phyloP scores from a whole-genome alignment of 2,329 filamentous ascomycete species.

The Trichophyton simii region DNA sequence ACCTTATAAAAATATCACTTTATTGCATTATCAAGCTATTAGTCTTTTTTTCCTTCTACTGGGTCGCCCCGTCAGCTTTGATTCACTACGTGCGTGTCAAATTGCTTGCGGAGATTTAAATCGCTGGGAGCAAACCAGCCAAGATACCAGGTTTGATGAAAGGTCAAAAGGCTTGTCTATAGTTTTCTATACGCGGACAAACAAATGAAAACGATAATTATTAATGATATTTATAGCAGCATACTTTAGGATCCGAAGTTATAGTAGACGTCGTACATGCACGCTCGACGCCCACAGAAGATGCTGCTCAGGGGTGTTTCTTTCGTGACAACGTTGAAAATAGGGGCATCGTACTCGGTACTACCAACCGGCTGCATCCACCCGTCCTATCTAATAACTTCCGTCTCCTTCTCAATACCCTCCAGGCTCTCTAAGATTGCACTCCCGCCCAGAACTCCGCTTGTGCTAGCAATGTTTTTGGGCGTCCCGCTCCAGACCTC shows the following conservation, averaged over 20 bases:
- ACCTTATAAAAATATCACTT: background rate
- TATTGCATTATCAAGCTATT: background rate
- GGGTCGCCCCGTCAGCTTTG: background rate
- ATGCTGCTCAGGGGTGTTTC: background rate
- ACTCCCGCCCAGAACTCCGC: conserved; percentile 63
- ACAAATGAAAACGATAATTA: background rate
- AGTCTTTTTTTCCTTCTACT: background rate
- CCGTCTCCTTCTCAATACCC: conserved; percentile 51
- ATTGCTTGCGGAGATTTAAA: background rate
- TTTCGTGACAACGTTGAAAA: background rate
- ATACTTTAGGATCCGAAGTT: background rate
- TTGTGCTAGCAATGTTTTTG: conserved; percentile 41
- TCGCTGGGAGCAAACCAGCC: no score
- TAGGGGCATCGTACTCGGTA: background rate
- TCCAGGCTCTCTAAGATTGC: conserved; percentile 73
- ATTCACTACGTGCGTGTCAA: background rate
- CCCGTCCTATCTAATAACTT: conserved; percentile 51
- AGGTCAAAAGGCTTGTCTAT: background rate
- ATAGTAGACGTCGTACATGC: background rate
- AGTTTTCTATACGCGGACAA: background rate
- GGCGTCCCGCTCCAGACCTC: conserved; percentile 70
- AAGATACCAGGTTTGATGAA: no score
- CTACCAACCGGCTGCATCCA: background rate
- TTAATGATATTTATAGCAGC: background rate
- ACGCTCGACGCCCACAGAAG: background rate